Base-by-base conservation (phyloP, 768 basidiomycete genomes). In the Exidia glandulosa region DNA sequence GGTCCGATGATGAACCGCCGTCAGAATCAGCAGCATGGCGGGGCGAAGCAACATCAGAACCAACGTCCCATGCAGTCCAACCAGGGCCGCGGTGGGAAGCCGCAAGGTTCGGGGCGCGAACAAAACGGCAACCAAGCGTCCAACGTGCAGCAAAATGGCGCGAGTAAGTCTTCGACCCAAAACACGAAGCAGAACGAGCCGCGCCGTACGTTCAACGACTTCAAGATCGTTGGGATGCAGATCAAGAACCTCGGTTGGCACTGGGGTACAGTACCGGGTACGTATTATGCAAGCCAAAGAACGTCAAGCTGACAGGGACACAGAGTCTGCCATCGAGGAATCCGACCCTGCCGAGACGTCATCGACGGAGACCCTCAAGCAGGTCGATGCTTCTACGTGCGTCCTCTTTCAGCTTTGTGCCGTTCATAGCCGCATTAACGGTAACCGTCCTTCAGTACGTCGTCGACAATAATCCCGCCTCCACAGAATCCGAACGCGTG, bases 201-300 rank as follows among this genome's bases (percentile, higher is more conserved):
- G 70, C 83, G 87, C 68, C 84, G 91, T 67, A 96, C 94, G 32
- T 84, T 99, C 66, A 97, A 94, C 36, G 95, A 98, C 75, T 99
- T 99, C 82, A 91, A 95, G 75, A 93, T 99, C 70, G 79, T 94
- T 68, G 94, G 89, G 30, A 78, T 97, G 65, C 85, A 90, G 70
- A 87, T 96, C 65, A 83, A 79, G 66, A 85, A 87, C 65, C 75
- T 96, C 61, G 76, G 75, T 65, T 97, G 95, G 95, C 80, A 77
- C 56, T 97, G 95, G 95, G 92, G 93, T 71, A 71, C 56, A 30
- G 59, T 62, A 31, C 45, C 41, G 54, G 41, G 5, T 6, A 36
- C 7, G 34, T 16, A 36, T 7, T 36, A 36, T 36, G 7, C 34
- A 36, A 36, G 7, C 16, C 34, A 7, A 16, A 36, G 34, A 16